Evolutionary conservation across 345 rosid species (phyloP), one percentile per base, ranked within the genome.

Genomic region (Draba incana): DNA sequence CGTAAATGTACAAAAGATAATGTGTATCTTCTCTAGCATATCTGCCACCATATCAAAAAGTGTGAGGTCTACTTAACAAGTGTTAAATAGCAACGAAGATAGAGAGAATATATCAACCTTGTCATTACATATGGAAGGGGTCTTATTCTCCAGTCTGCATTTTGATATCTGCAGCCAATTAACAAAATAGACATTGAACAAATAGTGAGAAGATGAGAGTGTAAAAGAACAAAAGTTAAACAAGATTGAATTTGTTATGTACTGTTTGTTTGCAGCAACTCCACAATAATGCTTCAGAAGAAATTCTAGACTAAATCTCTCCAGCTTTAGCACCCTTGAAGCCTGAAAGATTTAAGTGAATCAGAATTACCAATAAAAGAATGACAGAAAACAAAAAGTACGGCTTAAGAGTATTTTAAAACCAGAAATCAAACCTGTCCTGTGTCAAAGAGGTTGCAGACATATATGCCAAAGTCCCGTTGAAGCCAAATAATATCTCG

Each of bases 21-120:
- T 93, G 97, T 9, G 98, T 93, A 78, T 90, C 98, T 77, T 93
- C 97, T 78, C 97, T 84, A 52, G 89, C 98, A 83, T 93, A 93
- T 84, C 98, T 93, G 82, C 64, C 78, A 77, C 46, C 24, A 47
- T 55, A 76, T 53, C 28, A 38, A 55, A 68, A 61, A 12, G 62
- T 37, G 28, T 54, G 25, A 62, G 53, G 52, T 54, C 30, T 14
- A 50, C 44, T 35, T 55, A 59, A n/a, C 65, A 56, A 20, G 41
- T 14, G 35, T 7, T 48, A 47, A 27, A 56, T n/a, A 47, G 5
- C 33, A 44, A 54, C 8, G 50, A 53, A 59, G 6, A 49, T 20
- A 20, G 42, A 42, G 61, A 42, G 14, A 50, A 63, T 59, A 27
- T 27, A 69, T 27, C 16, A 14, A 90, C 99, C 88, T 87, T 59